These are phyloP conservation scores for Fusarium drepaniforme DNA, from an alignment of 2,329 filamentous ascomycete species.

Conservation along the genomic window DNA sequence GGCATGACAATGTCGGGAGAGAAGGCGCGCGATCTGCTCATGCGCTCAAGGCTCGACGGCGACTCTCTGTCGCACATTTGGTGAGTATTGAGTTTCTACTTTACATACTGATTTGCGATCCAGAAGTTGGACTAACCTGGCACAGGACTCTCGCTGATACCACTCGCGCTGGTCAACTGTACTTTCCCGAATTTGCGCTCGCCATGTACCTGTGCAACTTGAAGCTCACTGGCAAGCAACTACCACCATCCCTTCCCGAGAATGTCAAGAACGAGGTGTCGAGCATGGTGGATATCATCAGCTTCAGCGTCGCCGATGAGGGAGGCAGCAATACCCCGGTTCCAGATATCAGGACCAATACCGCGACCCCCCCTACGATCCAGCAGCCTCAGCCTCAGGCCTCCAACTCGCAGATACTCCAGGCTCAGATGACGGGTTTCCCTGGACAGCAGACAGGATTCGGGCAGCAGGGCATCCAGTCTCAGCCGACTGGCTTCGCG, in stretches of 20 bases:
- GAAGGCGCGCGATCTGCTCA: constrained; percentile 88
- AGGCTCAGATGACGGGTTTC: constrained; percentile 77
- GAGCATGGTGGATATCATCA: constrained; percentile 99
- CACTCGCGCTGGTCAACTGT: constrained; percentile 93
- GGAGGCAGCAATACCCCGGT: constrained; percentile 68
- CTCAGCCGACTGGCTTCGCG: constrained; percentile 78
- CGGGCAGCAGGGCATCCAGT: constrained; percentile 71
- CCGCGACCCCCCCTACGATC: constrained; percentile 64
- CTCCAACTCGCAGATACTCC: constrained; percentile 76
- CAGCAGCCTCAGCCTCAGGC: constrained; percentile 81
- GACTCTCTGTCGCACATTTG: constrained; percentile 93
- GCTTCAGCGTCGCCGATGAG: constrained; percentile 89
- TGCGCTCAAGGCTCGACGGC: constrained; percentile 90
- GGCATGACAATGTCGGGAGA: constrained; percentile 92
- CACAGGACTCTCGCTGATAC: constrained; percentile 90
- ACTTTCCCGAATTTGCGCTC: constrained; percentile 97
- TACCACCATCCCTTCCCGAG: constrained; percentile 83
- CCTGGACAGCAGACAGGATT: constrained; percentile 70
- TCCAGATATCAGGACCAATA: constrained; percentile 69
- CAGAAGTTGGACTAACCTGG: constrained; percentile 23
- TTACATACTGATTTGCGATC: background rate
- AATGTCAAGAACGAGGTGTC: constrained; percentile 96
- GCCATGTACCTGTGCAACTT: constrained; percentile 99
- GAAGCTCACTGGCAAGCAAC: constrained; percentile 85
- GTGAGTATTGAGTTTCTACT: constrained; percentile 58